A percentile compares a stretch with the other conserved stretches of the same genome.
Conservation (phyloP, 305 asterid species). For the Fraxinus xanthoxyloides region DNA sequence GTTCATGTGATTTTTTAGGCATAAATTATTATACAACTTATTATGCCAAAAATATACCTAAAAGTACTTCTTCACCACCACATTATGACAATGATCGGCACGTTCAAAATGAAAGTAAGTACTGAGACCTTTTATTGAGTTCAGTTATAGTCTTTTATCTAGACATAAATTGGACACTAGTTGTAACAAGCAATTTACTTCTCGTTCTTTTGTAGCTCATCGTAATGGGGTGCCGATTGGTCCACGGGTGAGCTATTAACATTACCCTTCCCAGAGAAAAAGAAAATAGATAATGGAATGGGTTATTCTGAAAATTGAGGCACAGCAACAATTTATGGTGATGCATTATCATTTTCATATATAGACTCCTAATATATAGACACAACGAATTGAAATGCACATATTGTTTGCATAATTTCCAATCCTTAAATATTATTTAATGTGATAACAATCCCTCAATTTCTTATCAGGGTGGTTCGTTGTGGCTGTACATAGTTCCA, state of each 20-base stretch:
- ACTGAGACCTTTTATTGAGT: background rate
- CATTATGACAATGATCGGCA: background rate
- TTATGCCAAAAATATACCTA: background rate
- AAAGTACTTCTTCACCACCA: background rate
- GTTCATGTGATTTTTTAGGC: background rate
- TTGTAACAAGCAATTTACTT: background rate
- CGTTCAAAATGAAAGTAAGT: background rate
- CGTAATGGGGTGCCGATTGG: background rate
- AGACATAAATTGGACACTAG: background rate
- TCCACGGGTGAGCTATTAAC: slow-evolving; percentile 7
- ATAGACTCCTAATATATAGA: background rate
- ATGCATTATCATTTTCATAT: background rate
- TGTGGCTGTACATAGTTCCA: slow-evolving; percentile 22
- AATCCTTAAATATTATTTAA: background rate
- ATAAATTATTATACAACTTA: background rate
- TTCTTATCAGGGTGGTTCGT: slow-evolving; percentile 6
- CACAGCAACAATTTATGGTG: background rate
- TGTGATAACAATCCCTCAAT: background rate
- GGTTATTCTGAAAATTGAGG: background rate
- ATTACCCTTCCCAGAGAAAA: background rate
- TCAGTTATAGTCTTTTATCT: background rate
- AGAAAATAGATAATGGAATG: background rate
- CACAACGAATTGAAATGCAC: background rate
- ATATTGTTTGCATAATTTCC: background rate
- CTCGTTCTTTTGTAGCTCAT: background rate